Evolutionary conservation across 1,284 basidiomycete genomes (phyloP).

Genomic region (Pterulicium gracile): DNA sequence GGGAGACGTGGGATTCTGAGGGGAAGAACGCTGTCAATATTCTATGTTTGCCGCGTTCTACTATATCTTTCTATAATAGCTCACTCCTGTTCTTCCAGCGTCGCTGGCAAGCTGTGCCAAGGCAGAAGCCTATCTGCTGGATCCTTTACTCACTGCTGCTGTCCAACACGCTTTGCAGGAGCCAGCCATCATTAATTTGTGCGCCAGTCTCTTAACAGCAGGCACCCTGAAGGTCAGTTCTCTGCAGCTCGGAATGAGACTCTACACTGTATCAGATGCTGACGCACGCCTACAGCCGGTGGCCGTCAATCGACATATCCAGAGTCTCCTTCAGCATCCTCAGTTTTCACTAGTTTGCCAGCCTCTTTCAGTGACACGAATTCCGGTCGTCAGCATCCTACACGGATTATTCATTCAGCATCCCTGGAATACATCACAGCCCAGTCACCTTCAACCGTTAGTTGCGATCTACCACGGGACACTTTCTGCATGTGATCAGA

Average conservation of each 20-base stretch:
- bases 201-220: background rate
- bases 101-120: background rate
- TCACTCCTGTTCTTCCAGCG: background rate
- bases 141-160: background rate
- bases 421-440: slow-evolving; percentile 73
- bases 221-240: background rate
- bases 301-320: slow-evolving; percentile 52
- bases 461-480: slow-evolving; percentile 68
- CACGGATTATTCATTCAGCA: slow-evolving; percentile 63
- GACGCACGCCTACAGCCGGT: slow-evolving; percentile 47
- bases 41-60: background rate
- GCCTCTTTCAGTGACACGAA: slow-evolving; percentile 21
- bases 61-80: background rate
- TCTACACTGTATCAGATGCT: too few relatives aligned
- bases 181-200: background rate
- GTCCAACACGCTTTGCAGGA: background rate
- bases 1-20: background rate
- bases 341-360: slow-evolving; percentile 39
- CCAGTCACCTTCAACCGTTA: slow-evolving; percentile 71
- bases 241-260: background rate
- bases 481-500: slow-evolving; percentile 48
- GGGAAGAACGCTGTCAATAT: background rate
- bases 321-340: slow-evolving; percentile 50
- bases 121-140: background rate
- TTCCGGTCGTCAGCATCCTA: slow-evolving; percentile 43